These are phyloP conservation scores for Camelina neglecta DNA, from an alignment of 345 rosid genomes.

Conservation along the genomic window DNA sequence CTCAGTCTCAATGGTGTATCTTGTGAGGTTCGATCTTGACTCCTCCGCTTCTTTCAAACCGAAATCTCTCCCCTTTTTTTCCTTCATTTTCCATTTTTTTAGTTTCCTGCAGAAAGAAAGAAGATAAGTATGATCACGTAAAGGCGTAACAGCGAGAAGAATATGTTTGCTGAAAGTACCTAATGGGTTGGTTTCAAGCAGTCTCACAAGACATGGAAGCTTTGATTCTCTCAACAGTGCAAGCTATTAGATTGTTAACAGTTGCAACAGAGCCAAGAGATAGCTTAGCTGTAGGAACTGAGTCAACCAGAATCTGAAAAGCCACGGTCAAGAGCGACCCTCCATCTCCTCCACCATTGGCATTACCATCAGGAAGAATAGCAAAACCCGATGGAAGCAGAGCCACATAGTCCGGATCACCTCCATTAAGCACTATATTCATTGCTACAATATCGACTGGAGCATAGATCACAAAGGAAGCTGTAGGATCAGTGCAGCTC, in stretches of 20 bases:
- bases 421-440: constrained; percentile 75
- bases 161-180: constrained; percentile 27
- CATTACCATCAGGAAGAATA: constrained; percentile 70
- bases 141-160: not conserved
- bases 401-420: constrained; percentile 73
- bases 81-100: not conserved
- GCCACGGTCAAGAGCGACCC: constrained; percentile 95
- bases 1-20: constrained; percentile 51
- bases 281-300: constrained; percentile 87
- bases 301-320: constrained; percentile 93
- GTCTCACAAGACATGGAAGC: constrained; percentile 70
- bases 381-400: constrained; percentile 81
- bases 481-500: constrained; percentile 67
- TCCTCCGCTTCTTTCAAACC: constrained; percentile 45
- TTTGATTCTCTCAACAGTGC: constrained; percentile 94
- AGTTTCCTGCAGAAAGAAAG: constrained; percentile 32
- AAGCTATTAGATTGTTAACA: constrained; percentile 88
- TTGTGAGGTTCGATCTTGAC: constrained; percentile 97
- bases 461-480: constrained; percentile 71
- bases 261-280: constrained; percentile 96
- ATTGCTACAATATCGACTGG: constrained; percentile 76
- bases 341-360: constrained; percentile 42
- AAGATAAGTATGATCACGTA: not conserved
- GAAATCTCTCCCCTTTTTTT: constrained; percentile 37
- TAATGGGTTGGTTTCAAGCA: constrained; percentile 40